phyloP scores from a whole-genome alignment of 495 filamentous ascomycete species.

The Annulohypoxylon moriforme region DNA sequence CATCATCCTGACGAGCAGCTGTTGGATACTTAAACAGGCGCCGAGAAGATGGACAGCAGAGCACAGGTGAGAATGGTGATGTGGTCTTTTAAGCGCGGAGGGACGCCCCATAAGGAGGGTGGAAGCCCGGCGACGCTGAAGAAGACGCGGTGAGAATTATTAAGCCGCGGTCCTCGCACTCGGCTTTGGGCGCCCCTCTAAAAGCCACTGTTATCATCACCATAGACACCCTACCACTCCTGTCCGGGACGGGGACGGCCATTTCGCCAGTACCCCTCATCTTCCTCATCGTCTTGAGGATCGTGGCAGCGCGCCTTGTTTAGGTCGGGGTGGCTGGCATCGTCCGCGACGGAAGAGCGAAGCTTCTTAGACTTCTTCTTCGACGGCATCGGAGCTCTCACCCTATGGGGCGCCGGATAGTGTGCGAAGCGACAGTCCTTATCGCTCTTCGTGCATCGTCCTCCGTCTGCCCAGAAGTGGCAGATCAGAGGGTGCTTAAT shows the following conservation, averaged over 20 bases:
- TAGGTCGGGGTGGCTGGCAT: not conserved
- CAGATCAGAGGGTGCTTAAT: constrained; percentile 26
- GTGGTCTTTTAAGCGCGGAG: too few species aligned
- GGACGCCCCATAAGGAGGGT: too few species aligned
- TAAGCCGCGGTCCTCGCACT: too few species aligned
- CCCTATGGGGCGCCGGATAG: constrained; percentile 11
- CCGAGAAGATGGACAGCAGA: too few species aligned
- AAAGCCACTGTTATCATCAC: too few species aligned
- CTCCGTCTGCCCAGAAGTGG: constrained; percentile 31
- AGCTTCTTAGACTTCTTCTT: constrained; percentile 23
- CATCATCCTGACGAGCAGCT: too few species aligned
- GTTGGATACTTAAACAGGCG: too few species aligned
- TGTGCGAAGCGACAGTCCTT: constrained; percentile 29
- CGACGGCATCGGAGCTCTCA: constrained; percentile 15
- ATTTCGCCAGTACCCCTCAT: not conserved
- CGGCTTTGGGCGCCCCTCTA: too few species aligned
- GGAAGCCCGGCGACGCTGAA: too few species aligned
- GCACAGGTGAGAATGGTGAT: too few species aligned
- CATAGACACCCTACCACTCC: not conserved
- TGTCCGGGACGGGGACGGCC: not conserved
- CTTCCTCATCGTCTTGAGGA: not conserved
- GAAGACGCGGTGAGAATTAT: too few species aligned
- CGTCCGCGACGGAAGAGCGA: not conserved
- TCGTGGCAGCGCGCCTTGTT: not conserved
- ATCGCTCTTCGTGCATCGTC: constrained; percentile 22